Evolutionary conservation across 306 rosid species (phyloP), one percentile per base, ranked within the genome.

Genomic region (Vigna mungo): DNA sequence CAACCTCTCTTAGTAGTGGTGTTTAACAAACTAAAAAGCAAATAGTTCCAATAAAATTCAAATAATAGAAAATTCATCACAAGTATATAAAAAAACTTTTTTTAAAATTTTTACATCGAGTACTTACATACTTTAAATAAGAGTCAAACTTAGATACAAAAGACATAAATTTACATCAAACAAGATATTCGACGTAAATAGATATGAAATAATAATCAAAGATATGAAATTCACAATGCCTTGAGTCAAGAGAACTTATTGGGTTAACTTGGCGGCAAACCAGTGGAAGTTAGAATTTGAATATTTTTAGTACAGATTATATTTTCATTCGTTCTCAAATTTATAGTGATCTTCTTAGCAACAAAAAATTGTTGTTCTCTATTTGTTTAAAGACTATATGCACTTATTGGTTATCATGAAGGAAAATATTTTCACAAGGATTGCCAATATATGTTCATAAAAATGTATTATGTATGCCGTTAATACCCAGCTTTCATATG

Each of bases 51-150:
- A 11, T 23, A 65, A 65, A 83, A 74, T 41, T 17, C 14, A 52
- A 71, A 72, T 27, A 58, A 76, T n/a, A 71, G 56, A 34, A 62
- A 61, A 44, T 44, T 44, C 20, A 59, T 58, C 55, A 25, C 27
- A 2, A 25, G 27, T 25, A 25, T 25, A 25, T 25, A 25, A 25
- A 25, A 25, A 25, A 25, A 25, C 27, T 25, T 4, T 30, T 30
- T 30, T 30, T 30, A 0, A 4, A 30, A 5, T 30, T 30, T 30
- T 30, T 30, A 3, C 34, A 30, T 30, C 34, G 34, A 30, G 1
- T 30, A 30, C 34, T 4, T 30, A 30, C 34, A 30, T 30, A n/a
- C n/a, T n/a, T n/a, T 30, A 30, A 30, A 30, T 30, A 3, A 30
- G 34, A 30, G 34, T 30, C 34, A 30, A 30, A 30, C 34, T 4